Conservation (phyloP, 2,329 filamentous ascomycete genomes). For the Nigrospora osmanthi region DNA sequence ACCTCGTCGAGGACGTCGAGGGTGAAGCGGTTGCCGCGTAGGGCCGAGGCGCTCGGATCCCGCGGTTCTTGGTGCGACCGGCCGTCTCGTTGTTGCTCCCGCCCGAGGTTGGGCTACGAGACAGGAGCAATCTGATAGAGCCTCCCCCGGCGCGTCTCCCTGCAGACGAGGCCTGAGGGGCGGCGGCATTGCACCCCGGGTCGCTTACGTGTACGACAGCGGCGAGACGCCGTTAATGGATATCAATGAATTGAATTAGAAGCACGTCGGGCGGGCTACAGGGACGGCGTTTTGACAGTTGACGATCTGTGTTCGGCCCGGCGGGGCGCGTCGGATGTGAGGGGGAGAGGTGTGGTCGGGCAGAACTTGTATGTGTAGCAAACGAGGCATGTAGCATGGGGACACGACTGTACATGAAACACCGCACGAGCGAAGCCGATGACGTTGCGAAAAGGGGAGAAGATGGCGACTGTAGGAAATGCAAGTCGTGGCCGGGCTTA, state of each 20-base stretch:
- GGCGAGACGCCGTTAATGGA: background rate
- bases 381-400: constrained; percentile 2
- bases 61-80: background rate
- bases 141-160: no score
- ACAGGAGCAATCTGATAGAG: no score
- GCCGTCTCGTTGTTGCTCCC: constrained; percentile 1
- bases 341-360: background rate
- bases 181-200: no score
- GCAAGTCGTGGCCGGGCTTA: no score
- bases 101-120: no score
- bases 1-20: constrained; percentile 42
- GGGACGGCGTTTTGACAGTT: background rate
- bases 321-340: background rate
- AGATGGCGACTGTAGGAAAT: no score
- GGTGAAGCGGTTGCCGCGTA: constrained; percentile 8
- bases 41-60: constrained; percentile 1
- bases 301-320: background rate
- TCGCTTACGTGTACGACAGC: background rate
- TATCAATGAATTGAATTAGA: constrained; percentile 1
- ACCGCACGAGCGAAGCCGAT: background rate
- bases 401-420: constrained; percentile 1
- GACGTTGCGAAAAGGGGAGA: no score
- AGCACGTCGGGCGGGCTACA: constrained; percentile 1
- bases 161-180: no score
- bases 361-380: background rate